These are phyloP conservation scores for Dendryphion nanum DNA, from an alignment of 2,329 filamentous ascomycete species.

Conservation along the genomic window DNA sequence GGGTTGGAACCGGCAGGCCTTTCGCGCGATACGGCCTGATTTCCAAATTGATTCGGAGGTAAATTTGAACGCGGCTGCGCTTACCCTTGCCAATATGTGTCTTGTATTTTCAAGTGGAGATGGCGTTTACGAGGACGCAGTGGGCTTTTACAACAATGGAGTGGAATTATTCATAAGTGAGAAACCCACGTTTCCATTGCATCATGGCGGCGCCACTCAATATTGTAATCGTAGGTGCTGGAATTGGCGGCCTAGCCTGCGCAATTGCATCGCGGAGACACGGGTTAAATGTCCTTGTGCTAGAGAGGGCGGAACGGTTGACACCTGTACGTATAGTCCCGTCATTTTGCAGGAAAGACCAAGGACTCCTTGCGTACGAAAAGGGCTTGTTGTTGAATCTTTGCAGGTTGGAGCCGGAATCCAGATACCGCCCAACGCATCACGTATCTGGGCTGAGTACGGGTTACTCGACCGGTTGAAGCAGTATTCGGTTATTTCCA, in stretches of 20 bases:
- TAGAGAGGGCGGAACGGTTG: conserved; percentile 7
- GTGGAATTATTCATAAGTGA: too few relatives aligned
- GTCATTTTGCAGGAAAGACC: not conserved
- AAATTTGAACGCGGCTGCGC: too few relatives aligned
- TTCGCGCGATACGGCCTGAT: too few relatives aligned
- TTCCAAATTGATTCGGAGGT: too few relatives aligned
- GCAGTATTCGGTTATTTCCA: conserved; percentile 6
- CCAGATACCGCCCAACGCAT: conserved; percentile 15
- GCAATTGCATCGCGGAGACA: conserved; percentile 9
- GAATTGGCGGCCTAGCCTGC: conserved; percentile 15
- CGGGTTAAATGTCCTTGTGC: conserved; percentile 8
- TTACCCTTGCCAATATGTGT: too few relatives aligned
- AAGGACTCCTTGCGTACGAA: not conserved
- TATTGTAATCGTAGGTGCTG: conserved; percentile 13
- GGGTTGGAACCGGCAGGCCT: too few relatives aligned
- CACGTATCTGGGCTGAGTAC: conserved; percentile 9
- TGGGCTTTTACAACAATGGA: too few relatives aligned
- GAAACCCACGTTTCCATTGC: too few relatives aligned
- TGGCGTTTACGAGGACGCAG: too few relatives aligned
- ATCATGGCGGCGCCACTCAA: conserved; percentile 1
- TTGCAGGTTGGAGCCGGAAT: conserved; percentile 16
- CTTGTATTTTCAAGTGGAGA: too few relatives aligned
- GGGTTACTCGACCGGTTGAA: conserved; percentile 9
- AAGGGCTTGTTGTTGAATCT: not conserved
- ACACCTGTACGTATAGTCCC: conserved; percentile 5